A percentile compares a stretch with the other conserved stretches of the same genome.
phyloP scores from a whole-genome alignment of 2,329 filamentous ascomycete genomes.

The Colletotrichum horii region DNA sequence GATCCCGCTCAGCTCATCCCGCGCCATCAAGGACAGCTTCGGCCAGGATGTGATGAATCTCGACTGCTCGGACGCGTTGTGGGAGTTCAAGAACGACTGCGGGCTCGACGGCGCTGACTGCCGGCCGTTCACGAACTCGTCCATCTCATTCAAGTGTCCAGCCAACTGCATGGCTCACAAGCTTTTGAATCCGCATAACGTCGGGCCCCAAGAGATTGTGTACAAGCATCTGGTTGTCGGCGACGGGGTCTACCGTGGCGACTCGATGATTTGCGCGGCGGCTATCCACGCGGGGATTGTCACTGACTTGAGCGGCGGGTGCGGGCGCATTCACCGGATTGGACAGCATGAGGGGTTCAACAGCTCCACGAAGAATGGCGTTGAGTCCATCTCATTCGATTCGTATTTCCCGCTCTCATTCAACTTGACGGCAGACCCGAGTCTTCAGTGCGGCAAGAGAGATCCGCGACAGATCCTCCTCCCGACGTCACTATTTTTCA shows the following conservation, averaged over 20 bases:
- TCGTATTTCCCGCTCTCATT: slow-evolving; percentile 91
- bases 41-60: slow-evolving; percentile 2
- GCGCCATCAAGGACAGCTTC: background rate
- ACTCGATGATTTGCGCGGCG: slow-evolving; percentile 86
- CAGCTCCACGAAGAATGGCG: slow-evolving; percentile 70
- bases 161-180: slow-evolving; percentile 71
- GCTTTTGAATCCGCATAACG: slow-evolving; percentile 74
- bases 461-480: slow-evolving; percentile 88
- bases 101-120: slow-evolving; percentile 77
- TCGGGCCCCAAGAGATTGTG: slow-evolving; percentile 70
- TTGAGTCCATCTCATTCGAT: slow-evolving; percentile 78
- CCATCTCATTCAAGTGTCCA: slow-evolving; percentile 76
- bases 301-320: slow-evolving; percentile 74
- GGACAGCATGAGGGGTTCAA: slow-evolving; percentile 71
- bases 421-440: slow-evolving; percentile 70
- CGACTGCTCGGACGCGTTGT: slow-evolving; percentile 7
- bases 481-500: slow-evolving; percentile 82
- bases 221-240: slow-evolving; percentile 72
- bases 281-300: slow-evolving; percentile 86
- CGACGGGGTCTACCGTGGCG: slow-evolving; percentile 80
- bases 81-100: slow-evolving; percentile 46
- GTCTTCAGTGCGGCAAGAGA: slow-evolving; percentile 63
- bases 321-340: slow-evolving; percentile 77
- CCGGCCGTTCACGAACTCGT: slow-evolving; percentile 73
- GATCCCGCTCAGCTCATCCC: slow-evolving; percentile 4